phyloP scores from a whole-genome alignment of 1,284 basidiomycete genomes.

The Ceratobasidium sp. region DNA sequence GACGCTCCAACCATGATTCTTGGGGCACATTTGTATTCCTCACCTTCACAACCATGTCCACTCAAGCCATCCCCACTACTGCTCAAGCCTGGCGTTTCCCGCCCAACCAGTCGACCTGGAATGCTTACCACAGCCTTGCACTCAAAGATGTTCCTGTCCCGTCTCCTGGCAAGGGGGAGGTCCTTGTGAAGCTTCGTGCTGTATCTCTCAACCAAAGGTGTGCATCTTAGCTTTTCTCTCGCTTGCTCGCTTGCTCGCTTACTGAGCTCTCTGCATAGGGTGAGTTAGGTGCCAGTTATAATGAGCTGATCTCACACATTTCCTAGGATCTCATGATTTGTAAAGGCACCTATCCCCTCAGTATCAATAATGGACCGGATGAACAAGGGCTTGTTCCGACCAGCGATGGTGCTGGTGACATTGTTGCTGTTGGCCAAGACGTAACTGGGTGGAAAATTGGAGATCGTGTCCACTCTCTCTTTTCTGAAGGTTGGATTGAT shows the following conservation, averaged over 20 bases:
- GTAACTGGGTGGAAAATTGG: slow-evolving; percentile 61
- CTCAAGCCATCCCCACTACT: background rate
- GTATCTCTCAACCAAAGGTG: slow-evolving; percentile 8
- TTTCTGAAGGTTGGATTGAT: slow-evolving; percentile 53
- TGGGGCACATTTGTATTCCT: too few relatives aligned
- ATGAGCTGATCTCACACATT: too few relatives aligned
- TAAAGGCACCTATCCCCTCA: background rate
- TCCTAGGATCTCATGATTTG: background rate
- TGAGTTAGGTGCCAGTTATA: too few relatives aligned
- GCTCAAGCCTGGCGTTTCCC: slow-evolving; percentile 14
- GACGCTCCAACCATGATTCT: too few relatives aligned
- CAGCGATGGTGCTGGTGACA: slow-evolving; percentile 69
- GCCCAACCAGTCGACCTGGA: background rate
- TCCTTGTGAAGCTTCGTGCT: slow-evolving; percentile 12
- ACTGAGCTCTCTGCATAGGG: too few relatives aligned
- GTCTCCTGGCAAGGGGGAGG: slow-evolving; percentile 10
- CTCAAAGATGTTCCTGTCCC: background rate
- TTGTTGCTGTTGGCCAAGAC: slow-evolving; percentile 60
- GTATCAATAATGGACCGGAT: background rate
- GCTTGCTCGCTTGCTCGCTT: too few relatives aligned
- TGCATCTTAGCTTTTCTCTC: too few relatives aligned
- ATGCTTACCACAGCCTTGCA: background rate
- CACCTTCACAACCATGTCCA: too few relatives aligned
- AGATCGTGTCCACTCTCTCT: slow-evolving; percentile 62
- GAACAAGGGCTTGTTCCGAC: slow-evolving; percentile 52